These are phyloP conservation scores for Wolfiporia cocos DNA, from an alignment of 1,284 basidiomycete genomes.

Conservation along the genomic window DNA sequence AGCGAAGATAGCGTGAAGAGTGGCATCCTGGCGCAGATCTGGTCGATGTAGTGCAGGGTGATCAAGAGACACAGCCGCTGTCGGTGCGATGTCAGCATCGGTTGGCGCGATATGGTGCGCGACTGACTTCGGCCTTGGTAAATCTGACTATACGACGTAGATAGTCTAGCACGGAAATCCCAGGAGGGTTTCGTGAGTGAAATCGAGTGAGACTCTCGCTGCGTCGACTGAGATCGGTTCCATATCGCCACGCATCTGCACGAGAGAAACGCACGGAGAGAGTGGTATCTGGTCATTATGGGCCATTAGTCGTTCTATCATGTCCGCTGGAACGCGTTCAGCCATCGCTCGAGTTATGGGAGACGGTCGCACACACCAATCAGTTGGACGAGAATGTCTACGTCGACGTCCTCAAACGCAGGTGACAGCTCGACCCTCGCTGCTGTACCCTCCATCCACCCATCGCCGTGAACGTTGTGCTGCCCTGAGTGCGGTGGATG, in stretches of 20 bases:
- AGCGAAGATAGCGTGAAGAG: conserved; percentile 88
- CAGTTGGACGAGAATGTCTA: conserved; percentile 79
- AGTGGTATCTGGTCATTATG: conserved; percentile 93
- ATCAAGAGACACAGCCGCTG: conserved; percentile 88
- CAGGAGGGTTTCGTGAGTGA: conserved; percentile 85
- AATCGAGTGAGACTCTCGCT: conserved; percentile 87
- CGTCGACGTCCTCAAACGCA: conserved; percentile 70
- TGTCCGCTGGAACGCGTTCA: conserved; percentile 61
- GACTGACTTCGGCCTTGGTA: conserved; percentile 83
- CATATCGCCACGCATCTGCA: conserved; percentile 14
- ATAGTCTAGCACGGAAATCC: conserved; percentile 85
- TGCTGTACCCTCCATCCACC: conserved; percentile 60
- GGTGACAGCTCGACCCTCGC: conserved; percentile 69
- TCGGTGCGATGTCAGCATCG: conserved; percentile 4
- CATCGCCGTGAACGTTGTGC: conserved; percentile 44
- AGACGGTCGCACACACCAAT: conserved; percentile 54
- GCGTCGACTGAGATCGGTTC: conserved; percentile 17
- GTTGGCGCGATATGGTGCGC: background rate
- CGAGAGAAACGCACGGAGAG: conserved; percentile 53
- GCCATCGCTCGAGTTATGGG: background rate
- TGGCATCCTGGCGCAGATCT: conserved; percentile 82
- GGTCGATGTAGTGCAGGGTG: conserved; percentile 91
- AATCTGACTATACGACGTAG: conserved; percentile 87
- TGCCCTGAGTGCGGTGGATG: background rate
- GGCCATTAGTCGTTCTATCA: conserved; percentile 86